Conservation (phyloP, 495 filamentous ascomycete species). For the Diplogelasinospora grovesii region DNA sequence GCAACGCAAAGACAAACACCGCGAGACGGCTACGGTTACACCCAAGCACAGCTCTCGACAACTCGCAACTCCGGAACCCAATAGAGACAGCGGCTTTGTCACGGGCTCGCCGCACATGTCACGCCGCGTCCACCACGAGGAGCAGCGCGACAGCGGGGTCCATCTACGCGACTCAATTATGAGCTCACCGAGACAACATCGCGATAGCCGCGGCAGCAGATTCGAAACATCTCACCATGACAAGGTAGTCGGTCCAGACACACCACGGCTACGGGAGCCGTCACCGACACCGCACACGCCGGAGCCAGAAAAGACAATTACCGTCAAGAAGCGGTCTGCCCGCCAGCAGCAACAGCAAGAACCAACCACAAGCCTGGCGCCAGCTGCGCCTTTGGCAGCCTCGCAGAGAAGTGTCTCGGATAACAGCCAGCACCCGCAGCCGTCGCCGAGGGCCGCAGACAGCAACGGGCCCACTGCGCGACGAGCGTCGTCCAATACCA, state of each 20-base stretch:
- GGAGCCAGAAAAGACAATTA: slow-evolving; percentile 25
- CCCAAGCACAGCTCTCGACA: neutral
- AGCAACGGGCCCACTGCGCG: slow-evolving; percentile 33
- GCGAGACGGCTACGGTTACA: neutral
- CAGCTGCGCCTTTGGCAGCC: neutral
- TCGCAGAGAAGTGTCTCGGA: slow-evolving; percentile 27
- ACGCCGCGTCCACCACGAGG: slow-evolving; percentile 23
- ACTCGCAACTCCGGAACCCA: slow-evolving; percentile 19
- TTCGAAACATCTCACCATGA: too few species aligned
- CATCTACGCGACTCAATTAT: slow-evolving; percentile 37
- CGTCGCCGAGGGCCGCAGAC: slow-evolving; percentile 29
- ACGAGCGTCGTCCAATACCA: slow-evolving; percentile 39
- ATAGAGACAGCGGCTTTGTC: slow-evolving; percentile 45
- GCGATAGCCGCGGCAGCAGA: slow-evolving; percentile 9
- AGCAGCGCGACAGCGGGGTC: slow-evolving; percentile 46
- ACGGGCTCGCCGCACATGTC: slow-evolving; percentile 36
- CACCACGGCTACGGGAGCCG: slow-evolving; percentile 22
- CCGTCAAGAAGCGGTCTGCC: slow-evolving; percentile 16
- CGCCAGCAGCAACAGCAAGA: slow-evolving; percentile 9
- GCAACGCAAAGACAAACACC: slow-evolving; percentile 1
- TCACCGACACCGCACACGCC: slow-evolving; percentile 25
- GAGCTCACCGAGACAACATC: slow-evolving; percentile 7
- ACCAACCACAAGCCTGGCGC: neutral
- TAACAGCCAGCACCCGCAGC: slow-evolving; percentile 10
- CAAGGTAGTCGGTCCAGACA: slow-evolving; percentile 21